phyloP scores from a whole-genome alignment of 2,329 filamentous ascomycete species.

The Colletotrichum godetiae region DNA sequence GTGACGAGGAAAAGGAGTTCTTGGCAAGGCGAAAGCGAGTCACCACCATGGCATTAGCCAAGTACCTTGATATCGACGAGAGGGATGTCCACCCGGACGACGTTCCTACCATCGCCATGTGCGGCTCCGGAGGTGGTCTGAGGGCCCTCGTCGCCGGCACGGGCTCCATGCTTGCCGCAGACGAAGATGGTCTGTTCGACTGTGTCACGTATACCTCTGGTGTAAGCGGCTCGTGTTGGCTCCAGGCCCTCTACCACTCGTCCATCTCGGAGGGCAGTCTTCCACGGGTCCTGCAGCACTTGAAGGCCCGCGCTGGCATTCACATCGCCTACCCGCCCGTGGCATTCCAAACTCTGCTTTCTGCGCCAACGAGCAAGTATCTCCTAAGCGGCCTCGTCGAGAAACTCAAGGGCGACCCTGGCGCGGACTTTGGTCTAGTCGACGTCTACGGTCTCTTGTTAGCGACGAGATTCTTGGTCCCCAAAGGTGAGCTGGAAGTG shows the following conservation, averaged over 20 bases:
- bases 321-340: conserved; percentile 94
- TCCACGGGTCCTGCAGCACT: conserved; percentile 79
- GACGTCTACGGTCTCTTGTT: conserved; percentile 92
- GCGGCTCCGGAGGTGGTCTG: conserved; percentile 91
- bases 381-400: conserved; percentile 90
- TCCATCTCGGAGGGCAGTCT: conserved; percentile 78
- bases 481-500: conserved; percentile 83
- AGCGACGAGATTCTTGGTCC: conserved; percentile 85
- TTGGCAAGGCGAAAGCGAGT: conserved; percentile 74
- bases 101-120: conserved; percentile 92
- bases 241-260: conserved; percentile 88
- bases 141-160: conserved; percentile 91
- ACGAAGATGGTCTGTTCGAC: conserved; percentile 90
- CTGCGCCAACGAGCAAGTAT: conserved; percentile 92
- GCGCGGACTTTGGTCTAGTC: conserved; percentile 88
- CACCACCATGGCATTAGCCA: conserved; percentile 79
- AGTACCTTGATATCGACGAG: conserved; percentile 83
- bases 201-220: conserved; percentile 95
- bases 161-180: conserved; percentile 85
- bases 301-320: conserved; percentile 85
- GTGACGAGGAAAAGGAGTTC: conserved; percentile 84
- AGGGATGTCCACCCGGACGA: conserved; percentile 91
- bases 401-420: conserved; percentile 85
- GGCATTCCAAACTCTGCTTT: conserved; percentile 83
- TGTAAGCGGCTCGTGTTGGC: conserved; percentile 96